Percentiles rank a stretch among this genome's conserved stretches.
phyloP scores from a whole-genome alignment of 345 rosid species.

The Punica granatum region DNA sequence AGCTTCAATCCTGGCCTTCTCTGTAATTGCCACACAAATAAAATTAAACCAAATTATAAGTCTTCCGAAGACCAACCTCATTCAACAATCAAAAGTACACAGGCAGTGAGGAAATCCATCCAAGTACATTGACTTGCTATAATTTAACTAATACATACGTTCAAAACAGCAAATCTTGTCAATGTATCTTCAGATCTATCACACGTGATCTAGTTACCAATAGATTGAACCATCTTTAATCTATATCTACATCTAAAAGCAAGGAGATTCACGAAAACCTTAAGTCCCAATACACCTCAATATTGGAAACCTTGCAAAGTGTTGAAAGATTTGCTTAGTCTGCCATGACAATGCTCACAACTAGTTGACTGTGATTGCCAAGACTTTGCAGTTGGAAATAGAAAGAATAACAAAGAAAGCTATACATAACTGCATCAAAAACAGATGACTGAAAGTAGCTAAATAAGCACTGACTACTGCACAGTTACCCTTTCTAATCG shows the following conservation, averaged over 20 bases:
- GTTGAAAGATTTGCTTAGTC: not conserved
- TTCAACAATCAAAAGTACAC: not conserved
- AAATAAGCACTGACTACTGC: not conserved
- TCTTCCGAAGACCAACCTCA: not conserved
- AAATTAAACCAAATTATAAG: not conserved
- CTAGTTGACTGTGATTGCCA: not conserved
- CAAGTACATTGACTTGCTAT: not conserved
- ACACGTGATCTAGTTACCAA: not conserved
- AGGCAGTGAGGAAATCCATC: not conserved
- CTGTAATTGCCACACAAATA: constrained; percentile 22
- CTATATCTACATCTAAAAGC: not conserved
- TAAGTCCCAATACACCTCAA: not conserved
- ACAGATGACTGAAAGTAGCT: not conserved
- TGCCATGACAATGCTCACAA: not conserved
- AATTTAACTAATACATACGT: not conserved
- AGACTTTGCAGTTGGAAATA: not conserved
- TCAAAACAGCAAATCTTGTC: not conserved
- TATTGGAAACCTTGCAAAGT: not conserved
- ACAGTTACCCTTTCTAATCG: constrained; percentile 1
- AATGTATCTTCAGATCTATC: not conserved
- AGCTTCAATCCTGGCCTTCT: constrained; percentile 66
- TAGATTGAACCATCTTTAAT: not conserved
- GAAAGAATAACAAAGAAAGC: not conserved
- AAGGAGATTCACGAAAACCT: not conserved
- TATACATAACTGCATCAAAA: not conserved